Conservation (phyloP, 768 basidiomycete species). For the Lyophyllum shimeji region DNA sequence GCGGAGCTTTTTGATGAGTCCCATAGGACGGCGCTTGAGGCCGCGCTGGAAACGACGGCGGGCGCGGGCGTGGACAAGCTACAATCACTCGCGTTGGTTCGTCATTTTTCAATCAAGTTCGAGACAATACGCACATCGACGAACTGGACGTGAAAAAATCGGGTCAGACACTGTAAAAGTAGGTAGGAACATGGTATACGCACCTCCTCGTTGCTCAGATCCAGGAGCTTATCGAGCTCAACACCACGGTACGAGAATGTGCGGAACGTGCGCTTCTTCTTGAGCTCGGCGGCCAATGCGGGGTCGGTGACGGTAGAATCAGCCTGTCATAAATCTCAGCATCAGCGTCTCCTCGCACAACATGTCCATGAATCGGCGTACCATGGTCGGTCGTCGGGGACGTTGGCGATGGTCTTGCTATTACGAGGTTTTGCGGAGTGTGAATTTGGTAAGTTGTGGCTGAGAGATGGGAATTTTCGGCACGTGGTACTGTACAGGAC, state of each 20-base stretch:
- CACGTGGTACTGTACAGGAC: constrained; percentile 68
- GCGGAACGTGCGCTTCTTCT: constrained; percentile 98
- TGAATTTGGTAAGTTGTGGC: constrained; percentile 38
- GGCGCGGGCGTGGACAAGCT: constrained; percentile 98
- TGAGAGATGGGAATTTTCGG: constrained; percentile 29
- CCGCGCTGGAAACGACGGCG: constrained; percentile 99
- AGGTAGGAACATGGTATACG: constrained; percentile 30
- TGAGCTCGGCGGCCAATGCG: constrained; percentile 91
- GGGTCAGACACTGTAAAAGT: not conserved
- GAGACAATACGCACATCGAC: constrained; percentile 60
- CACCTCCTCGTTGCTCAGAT: constrained; percentile 94
- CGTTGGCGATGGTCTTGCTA: constrained; percentile 36
- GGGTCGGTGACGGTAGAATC: constrained; percentile 88
- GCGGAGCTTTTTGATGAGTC: constrained; percentile 98
- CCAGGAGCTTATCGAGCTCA: constrained; percentile 97
- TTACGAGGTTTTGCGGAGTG: constrained; percentile 25
- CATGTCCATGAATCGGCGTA: constrained; percentile 15
- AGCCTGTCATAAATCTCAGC: constrained; percentile 48
- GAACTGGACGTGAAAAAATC: constrained; percentile 44
- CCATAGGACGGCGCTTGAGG: constrained; percentile 97
- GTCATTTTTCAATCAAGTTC: not conserved
- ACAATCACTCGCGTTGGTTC: not conserved
- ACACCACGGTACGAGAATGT: constrained; percentile 98
- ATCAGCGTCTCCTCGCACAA: constrained; percentile 8
- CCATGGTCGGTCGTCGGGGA: constrained; percentile 41